Evolutionary conservation across 441 rosid genomes (phyloP).

Genomic region (Gossypium davidsonii): DNA sequence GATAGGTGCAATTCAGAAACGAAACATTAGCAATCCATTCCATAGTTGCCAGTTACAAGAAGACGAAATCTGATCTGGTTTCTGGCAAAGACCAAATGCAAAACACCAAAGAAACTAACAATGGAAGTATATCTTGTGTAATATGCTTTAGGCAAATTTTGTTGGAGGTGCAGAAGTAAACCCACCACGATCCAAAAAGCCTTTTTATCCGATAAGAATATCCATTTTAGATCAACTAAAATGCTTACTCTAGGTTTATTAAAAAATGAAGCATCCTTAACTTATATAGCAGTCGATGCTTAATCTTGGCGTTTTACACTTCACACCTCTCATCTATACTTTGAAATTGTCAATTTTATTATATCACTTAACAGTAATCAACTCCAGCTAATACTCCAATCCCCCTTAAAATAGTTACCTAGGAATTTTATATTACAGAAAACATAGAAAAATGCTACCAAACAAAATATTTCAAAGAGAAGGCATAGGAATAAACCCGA

Average conservation of each 20-base stretch:
- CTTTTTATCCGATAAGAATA: not conserved
- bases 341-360: not conserved
- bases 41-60: not conserved
- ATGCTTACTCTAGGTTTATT: not conserved
- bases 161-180: too few species aligned
- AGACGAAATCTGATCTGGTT: not conserved
- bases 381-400: not conserved
- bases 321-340: not conserved
- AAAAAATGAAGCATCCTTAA: not conserved
- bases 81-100: not conserved
- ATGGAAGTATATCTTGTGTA: not conserved
- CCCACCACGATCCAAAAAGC: not conserved
- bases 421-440: not conserved
- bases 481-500: conserved; percentile 25
- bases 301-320: not conserved
- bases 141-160: not conserved
- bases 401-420: not conserved
- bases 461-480: not conserved
- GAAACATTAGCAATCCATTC: too few species aligned
- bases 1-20: too few species aligned
- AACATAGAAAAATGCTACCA: not conserved
- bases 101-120: not conserved
- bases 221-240: not conserved
- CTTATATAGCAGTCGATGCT: not conserved
- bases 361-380: not conserved